phyloP scores from a whole-genome alignment of 2,329 filamentous ascomycete species.

The Ophiostoma himal-ulmi region DNA sequence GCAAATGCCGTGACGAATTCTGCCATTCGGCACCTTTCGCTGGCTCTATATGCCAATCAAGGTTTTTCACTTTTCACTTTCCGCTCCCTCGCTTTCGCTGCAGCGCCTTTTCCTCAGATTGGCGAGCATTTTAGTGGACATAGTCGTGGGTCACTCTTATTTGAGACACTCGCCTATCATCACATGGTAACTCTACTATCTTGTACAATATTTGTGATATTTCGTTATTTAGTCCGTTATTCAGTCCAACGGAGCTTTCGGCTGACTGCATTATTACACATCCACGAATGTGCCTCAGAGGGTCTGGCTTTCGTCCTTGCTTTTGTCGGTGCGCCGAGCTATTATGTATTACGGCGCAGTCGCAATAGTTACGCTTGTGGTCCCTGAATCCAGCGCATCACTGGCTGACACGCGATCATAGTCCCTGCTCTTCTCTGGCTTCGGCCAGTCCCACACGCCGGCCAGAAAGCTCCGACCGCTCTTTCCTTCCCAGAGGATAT shows the following conservation, averaged over 20 bases:
- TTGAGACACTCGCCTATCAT: neutral
- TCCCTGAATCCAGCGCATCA: neutral
- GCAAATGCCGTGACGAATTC: neutral
- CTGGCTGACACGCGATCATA: neutral
- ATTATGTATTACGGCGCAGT: neutral
- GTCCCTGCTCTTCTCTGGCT: neutral
- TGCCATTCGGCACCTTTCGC: neutral
- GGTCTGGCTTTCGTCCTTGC: neutral
- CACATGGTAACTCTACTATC: neutral
- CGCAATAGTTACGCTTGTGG: neutral
- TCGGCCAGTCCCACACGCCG: neutral
- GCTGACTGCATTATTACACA: neutral
- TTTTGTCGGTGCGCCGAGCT: neutral
- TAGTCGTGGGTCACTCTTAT: neutral
- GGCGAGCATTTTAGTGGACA: neutral
- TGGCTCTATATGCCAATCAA: neutral
- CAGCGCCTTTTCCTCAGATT: neutral
- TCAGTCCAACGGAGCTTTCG: neutral
- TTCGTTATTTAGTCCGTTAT: neutral
- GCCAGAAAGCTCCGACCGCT: neutral
- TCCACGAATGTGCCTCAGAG: neutral
- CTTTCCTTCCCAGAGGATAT: neutral
- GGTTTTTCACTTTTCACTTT: neutral
- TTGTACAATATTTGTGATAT: neutral
- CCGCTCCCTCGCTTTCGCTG: neutral